These are phyloP conservation scores for Colletotrichum caudatum DNA, from an alignment of 2,329 filamentous ascomycete species.

Conservation along the genomic window DNA sequence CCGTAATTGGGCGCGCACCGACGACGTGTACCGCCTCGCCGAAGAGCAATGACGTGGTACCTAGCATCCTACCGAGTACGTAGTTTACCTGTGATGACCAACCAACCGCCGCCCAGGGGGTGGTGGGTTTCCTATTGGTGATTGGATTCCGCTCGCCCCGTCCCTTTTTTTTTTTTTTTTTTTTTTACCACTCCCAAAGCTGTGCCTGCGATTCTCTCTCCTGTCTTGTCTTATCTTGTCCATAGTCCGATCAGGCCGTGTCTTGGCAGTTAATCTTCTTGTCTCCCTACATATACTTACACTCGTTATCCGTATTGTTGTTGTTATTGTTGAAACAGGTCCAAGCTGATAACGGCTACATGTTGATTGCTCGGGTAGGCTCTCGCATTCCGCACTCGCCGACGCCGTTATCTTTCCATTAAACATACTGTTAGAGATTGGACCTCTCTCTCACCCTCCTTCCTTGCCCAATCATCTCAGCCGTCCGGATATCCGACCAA, in stretches of 20 bases:
- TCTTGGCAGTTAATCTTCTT: constrained; percentile 27
- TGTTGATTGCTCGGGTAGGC: constrained; percentile 8
- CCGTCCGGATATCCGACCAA: constrained; percentile 20
- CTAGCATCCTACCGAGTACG: no score
- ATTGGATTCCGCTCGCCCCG: constrained; percentile 32
- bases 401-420: constrained; percentile 20
- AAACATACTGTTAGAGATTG: not conserved
- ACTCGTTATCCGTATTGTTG: not conserved
- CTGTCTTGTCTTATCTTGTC: constrained; percentile 5
- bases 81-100: not conserved
- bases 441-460: not conserved
- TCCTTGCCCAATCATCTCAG: not conserved
- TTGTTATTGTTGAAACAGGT: not conserved
- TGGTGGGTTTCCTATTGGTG: constrained; percentile 15
- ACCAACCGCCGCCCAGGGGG: not conserved
- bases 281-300: constrained; percentile 8
- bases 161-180: not conserved
- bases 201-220: constrained; percentile 1
- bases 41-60: not conserved
- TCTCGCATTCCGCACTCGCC: not conserved
- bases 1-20: not conserved
- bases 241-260: constrained; percentile 9
- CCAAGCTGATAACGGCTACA: not conserved
- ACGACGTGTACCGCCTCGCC: not conserved
- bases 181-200: not conserved